Conservation (phyloP, 2,329 filamentous ascomycete species). For the Pseudogymnoascus sp. region DNA sequence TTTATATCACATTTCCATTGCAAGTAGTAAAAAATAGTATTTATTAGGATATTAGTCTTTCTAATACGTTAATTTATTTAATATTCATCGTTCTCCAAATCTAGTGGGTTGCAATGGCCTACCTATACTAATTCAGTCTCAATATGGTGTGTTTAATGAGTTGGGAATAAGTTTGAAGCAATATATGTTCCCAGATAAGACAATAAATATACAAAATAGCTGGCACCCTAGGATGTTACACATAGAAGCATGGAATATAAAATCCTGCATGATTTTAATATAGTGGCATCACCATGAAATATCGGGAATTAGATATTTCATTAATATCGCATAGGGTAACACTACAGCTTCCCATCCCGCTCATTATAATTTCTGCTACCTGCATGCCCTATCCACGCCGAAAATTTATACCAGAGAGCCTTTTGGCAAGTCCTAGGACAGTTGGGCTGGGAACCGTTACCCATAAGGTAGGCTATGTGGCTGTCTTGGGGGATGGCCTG, state of each 20-base stretch:
- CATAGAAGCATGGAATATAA: background rate
- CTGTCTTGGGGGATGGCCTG: background rate
- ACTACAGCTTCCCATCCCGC: background rate
- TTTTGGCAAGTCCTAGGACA: background rate
- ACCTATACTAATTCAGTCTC: too few relatives aligned
- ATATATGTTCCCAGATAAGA: background rate
- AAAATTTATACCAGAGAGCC: background rate
- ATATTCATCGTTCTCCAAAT: background rate
- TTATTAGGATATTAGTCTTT: background rate
- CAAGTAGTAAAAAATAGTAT: background rate
- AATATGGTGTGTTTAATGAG: background rate
- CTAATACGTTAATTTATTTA: background rate
- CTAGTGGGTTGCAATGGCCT: too few relatives aligned
- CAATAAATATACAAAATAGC: background rate
- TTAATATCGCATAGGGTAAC: background rate
- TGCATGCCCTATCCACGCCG: background rate
- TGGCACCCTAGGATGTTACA: background rate
- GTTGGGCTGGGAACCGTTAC: background rate
- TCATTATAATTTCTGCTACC: background rate
- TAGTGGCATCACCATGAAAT: background rate
- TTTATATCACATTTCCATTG: background rate
- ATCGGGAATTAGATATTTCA: background rate
- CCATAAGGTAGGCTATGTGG: background rate
- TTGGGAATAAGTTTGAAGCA: background rate
- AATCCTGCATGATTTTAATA: background rate